phyloP scores from a whole-genome alignment of 768 basidiomycete species.

The Pholiota microspora region DNA sequence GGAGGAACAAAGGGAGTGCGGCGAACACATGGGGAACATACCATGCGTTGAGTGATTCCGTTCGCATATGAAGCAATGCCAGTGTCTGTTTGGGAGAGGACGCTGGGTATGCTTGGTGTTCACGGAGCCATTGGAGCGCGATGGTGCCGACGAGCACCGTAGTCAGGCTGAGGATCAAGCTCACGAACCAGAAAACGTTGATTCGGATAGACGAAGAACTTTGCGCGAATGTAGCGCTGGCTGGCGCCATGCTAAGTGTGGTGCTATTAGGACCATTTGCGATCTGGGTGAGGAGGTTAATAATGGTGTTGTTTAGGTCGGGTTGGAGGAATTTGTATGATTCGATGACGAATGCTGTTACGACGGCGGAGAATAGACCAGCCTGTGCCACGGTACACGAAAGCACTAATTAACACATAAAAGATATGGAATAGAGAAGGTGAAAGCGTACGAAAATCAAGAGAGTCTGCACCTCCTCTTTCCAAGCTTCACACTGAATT shows the following conservation, averaged over 20 bases:
- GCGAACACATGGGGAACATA: conserved; percentile 6
- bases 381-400: no score
- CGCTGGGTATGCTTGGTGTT: neutral
- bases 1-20: conserved; percentile 1
- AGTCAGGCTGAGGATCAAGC: conserved; percentile 8
- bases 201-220: neutral
- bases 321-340: conserved; percentile 3
- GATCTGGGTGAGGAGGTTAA: neutral
- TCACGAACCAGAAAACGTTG: conserved; percentile 10
- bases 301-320: neutral
- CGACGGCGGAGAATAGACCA: conserved; percentile 2
- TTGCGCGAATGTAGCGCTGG: neutral
- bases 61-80: conserved; percentile 4
- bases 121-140: conserved; percentile 11
- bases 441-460: conserved; percentile 17
- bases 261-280: neutral
- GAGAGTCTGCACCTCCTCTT: conserved; percentile 19
- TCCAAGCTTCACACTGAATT: conserved; percentile 12
- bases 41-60: conserved; percentile 3
- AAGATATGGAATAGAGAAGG: neutral
- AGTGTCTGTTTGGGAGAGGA: neutral
- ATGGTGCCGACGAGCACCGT: conserved; percentile 10
- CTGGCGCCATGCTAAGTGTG: neutral
- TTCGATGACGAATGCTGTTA: conserved; percentile 5
- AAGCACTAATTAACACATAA: no score